phyloP scores from a whole-genome alignment of 352 stramenopile genomes.

The Aphanomyces stellatus region DNA sequence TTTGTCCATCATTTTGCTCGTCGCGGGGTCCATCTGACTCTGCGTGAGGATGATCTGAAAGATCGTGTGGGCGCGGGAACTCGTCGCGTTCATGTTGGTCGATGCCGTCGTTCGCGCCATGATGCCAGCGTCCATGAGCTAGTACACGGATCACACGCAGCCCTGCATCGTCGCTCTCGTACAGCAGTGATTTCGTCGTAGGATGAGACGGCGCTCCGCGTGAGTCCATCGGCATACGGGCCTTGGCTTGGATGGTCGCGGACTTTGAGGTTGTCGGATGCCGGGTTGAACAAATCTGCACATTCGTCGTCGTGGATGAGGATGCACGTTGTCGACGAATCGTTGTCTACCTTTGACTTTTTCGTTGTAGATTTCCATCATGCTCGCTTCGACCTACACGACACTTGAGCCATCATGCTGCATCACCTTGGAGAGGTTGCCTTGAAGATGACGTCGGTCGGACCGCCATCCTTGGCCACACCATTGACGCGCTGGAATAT shows the following conservation, averaged over 20 bases:
- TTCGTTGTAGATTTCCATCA: constrained; percentile 89
- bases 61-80: constrained; percentile 72
- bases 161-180: not conserved
- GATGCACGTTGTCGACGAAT: not conserved
- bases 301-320: not conserved
- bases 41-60: constrained; percentile 82
- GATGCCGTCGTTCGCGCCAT: constrained; percentile 71
- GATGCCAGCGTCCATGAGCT: constrained; percentile 82
- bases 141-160: not conserved
- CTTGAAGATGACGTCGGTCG: constrained; percentile 34
- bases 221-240: constrained; percentile 75
- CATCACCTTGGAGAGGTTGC: not conserved
- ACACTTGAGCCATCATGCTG: not conserved
- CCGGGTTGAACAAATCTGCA: constrained; percentile 76
- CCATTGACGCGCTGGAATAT: constrained; percentile 75
- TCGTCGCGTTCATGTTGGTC: constrained; percentile 84
- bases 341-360: constrained; percentile 54
- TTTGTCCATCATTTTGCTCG: constrained; percentile 73
- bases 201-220: constrained; percentile 63
- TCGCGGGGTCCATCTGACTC: constrained; percentile 56
- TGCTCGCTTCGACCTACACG: constrained; percentile 78
- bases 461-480: too few species aligned
- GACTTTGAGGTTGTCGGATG: constrained; percentile 81
- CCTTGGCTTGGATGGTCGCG: constrained; percentile 77
- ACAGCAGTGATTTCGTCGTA: constrained; percentile 75